These are phyloP conservation scores for Ajuga reptans DNA, from an alignment of 305 asterid genomes.

Conservation along the genomic window DNA sequence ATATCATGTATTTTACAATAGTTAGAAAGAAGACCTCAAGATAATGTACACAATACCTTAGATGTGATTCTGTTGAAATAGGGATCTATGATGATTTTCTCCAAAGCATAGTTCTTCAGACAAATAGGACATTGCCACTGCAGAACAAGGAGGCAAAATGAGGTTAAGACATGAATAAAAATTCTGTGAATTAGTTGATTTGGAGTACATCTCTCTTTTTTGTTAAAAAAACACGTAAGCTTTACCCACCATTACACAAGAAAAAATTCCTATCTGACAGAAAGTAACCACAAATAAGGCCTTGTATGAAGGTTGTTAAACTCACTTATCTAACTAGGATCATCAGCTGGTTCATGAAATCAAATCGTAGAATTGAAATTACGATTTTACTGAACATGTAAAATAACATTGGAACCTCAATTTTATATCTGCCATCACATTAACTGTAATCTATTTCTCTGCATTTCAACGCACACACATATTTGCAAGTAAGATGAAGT, in stretches of 20 bases:
- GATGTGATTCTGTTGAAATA: constrained; percentile 78
- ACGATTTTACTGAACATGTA: too few relatives aligned
- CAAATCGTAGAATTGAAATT: too few relatives aligned
- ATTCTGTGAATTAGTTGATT: constrained; percentile 2
- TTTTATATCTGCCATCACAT: too few relatives aligned
- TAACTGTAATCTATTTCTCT: too few relatives aligned
- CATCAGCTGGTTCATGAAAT: too few relatives aligned
- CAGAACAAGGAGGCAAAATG: constrained; percentile 33
- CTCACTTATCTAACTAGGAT: too few relatives aligned
- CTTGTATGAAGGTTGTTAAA: not conserved
- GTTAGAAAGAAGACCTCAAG: constrained; percentile 7
- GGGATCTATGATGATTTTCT: constrained; percentile 83
- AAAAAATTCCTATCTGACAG: not conserved
- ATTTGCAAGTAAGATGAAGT: too few relatives aligned
- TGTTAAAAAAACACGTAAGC: not conserved
- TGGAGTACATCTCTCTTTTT: not conserved
- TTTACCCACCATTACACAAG: not conserved
- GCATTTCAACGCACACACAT: too few relatives aligned
- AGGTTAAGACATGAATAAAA: not conserved
- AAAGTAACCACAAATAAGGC: not conserved
- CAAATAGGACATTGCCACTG: constrained; percentile 99
- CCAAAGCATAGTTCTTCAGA: constrained; percentile 86
- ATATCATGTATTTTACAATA: constrained; percentile 10
- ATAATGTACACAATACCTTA: constrained; percentile 42
- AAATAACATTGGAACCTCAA: too few relatives aligned